Percentiles rank a stretch among this genome's conserved stretches.
These are phyloP conservation scores for Astraeus odoratus DNA, from an alignment of 768 basidiomycete species.

Conservation along the genomic window DNA sequence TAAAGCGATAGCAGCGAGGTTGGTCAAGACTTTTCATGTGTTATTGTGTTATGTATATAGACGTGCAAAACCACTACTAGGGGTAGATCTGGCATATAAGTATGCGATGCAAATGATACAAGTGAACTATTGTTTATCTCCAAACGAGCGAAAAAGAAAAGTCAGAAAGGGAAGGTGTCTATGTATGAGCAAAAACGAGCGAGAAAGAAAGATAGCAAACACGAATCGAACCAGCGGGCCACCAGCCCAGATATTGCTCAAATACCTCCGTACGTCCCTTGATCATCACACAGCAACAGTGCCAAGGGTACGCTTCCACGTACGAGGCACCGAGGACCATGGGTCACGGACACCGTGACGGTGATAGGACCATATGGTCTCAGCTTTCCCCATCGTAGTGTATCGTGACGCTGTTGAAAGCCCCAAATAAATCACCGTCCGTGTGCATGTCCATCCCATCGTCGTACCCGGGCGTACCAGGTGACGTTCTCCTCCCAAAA, in stretches of 20 bases:
- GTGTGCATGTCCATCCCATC: slow-evolving; percentile 38
- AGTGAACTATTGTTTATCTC: slow-evolving; percentile 18
- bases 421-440: slow-evolving; percentile 71
- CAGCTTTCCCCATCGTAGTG: slow-evolving; percentile 70
- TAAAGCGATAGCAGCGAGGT: slow-evolving; percentile 1
- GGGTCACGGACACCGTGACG: not conserved
- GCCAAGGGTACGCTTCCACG: too few species aligned
- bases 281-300: too few species aligned
- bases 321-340: not conserved
- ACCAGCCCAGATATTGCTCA: not conserved
- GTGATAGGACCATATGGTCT: slow-evolving; percentile 1
- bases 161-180: slow-evolving; percentile 10
- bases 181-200: slow-evolving; percentile 11
- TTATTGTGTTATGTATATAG: not conserved
- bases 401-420: slow-evolving; percentile 86
- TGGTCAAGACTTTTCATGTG: too few species aligned
- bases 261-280: too few species aligned
- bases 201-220: slow-evolving; percentile 1
- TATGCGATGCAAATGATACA: slow-evolving; percentile 30
- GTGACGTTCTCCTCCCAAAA: slow-evolving; percentile 29
- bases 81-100: slow-evolving; percentile 4
- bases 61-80: not conserved
- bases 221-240: not conserved
- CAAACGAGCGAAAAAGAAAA: slow-evolving; percentile 18
- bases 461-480: slow-evolving; percentile 36